Base-by-base conservation (phyloP, 352 stramenopile species). In the Globisporangium radiosum region DNA sequence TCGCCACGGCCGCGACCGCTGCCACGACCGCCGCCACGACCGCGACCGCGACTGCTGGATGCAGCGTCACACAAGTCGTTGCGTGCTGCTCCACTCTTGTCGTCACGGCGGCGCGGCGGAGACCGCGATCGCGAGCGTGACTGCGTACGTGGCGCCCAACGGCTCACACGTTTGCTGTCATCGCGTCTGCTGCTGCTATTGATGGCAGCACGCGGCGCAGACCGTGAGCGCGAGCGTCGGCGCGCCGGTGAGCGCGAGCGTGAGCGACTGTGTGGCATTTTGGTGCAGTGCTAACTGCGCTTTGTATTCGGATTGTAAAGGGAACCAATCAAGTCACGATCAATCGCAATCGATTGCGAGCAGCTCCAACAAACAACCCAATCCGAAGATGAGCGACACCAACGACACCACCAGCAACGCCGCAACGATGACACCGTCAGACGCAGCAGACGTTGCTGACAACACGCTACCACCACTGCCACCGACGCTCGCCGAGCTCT, bases 401-500 rank as follows among this genome's bases (percentile, higher is more conserved):
- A 38, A 9, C 11, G 54, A 19, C 43, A n/a, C 43, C 11, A 47
- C 5, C 43, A 6, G 33, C 14, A 4, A 38, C 39, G 14, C 43
- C 55, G 19, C 54, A 48, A 14, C 8, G 10, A 47, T 47, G 43
- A 1, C 13, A 15, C 11, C 43, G 15, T 5, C 11, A 47, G 43
- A 17, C 6, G 43, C 43, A 9, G 42, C 42, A 47, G 43, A 17
- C 6, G 43, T 13, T 17, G 42, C 42, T 10, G 10, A 45, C 42
- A 45, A 33, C 3, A 2, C 25, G 25, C 25, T 11, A 0, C 42
- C 39, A 6, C 50, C 57, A 17, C 43, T 45, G 8, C 52, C 54
- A 2, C 53, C 56, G 38, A 57, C 57, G 15, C 71, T 85, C 11
- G 36, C 64, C 47, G 52, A 70, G 13, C 52, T 82, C 57, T 79